Base-by-base conservation (phyloP, 192 early-diverging fungal species). In the Umbelopsis sp. region DNA sequence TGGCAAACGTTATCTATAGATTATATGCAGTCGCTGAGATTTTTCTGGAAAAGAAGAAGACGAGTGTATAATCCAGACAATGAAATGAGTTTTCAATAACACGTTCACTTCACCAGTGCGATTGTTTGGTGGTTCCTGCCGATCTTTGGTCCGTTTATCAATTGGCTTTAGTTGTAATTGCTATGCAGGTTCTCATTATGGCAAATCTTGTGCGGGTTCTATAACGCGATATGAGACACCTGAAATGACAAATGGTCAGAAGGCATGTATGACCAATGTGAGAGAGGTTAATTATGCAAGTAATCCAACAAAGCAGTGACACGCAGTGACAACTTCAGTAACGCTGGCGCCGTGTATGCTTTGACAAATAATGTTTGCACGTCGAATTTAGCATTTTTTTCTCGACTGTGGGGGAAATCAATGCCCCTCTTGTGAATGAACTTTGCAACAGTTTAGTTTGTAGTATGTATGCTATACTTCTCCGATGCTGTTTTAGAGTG, bases 41-140 rank as follows among this genome's bases (percentile, higher is more conserved):
- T 41, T 41, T 41, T 41, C 5, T 41, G 37, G 27, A 23, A 18
- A 61, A 61, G 30, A 35, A 61, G 55, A 25, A 61, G 30, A 35
- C 11, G 30, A 35, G 27, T 41, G 37, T 41, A 10, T 10, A n/a
- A 37, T 22, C 11, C 12, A 33, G 11, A 61, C 55, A 61, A 61
- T 61, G 55, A 61, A 61, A 61, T 15, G 27, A 25, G 55, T 16
- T 61, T 61, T 61, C 55, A 61, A 35, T 25, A 61, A 61, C 55
- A 61, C 55, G 55, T 61, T 61, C 27, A 12, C 55, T 25, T 30
- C 18, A 35, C 55, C 16, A 18, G 27, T 61, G 51, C 23, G 3
- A 23, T 23, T 53, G 51, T 53, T 53, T 53, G 55, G 0, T 61
- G 33, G 21, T 35, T 18, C 55, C 33, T 35, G 55, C 55, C 55